Conservation (phyloP, 129 eudicot species). For the Saposhnikovia divaricata region DNA sequence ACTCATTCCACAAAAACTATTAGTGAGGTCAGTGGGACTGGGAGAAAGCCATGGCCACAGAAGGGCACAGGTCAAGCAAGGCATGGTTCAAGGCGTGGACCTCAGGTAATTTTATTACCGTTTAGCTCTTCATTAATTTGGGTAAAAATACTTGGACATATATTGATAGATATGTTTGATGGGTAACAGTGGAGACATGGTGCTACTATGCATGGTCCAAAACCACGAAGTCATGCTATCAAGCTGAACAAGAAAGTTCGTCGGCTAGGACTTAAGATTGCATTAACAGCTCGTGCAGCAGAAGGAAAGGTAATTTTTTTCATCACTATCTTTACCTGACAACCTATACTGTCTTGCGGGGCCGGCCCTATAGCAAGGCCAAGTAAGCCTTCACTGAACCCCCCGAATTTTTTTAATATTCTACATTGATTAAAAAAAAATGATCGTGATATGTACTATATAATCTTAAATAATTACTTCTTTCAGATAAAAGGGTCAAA, state of each 20-base stretch:
- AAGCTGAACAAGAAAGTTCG: conserved; percentile 91
- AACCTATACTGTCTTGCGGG: not conserved
- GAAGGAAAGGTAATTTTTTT: conserved; percentile 90
- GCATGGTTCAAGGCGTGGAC: conserved; percentile 78
- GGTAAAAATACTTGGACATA: not conserved
- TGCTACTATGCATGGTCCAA: conserved; percentile 90
- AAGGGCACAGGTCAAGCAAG: conserved; percentile 96
- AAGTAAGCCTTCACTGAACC: too few species aligned
- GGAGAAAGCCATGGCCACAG: conserved; percentile 85
- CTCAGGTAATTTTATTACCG: conserved; percentile 47
- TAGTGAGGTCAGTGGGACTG: conserved; percentile 95
- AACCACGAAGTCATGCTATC: conserved; percentile 91
- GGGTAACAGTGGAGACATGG: conserved; percentile 74
- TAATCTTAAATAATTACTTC: too few species aligned
- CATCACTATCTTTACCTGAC: not conserved
- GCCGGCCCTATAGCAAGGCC: too few species aligned
- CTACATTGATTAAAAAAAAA: too few species aligned
- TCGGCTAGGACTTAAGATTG: conserved; percentile 71
- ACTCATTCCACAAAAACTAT: conserved; percentile 92
- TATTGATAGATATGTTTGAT: conserved; percentile 16
- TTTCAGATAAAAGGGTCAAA: too few species aligned
- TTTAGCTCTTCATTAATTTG: not conserved
- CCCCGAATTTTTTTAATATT: too few species aligned
- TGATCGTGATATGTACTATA: too few species aligned
- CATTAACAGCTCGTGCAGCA: conserved; percentile 95